These are phyloP conservation scores for Venturia carpophila DNA, from an alignment of 2,329 filamentous ascomycete species.

Conservation along the genomic window DNA sequence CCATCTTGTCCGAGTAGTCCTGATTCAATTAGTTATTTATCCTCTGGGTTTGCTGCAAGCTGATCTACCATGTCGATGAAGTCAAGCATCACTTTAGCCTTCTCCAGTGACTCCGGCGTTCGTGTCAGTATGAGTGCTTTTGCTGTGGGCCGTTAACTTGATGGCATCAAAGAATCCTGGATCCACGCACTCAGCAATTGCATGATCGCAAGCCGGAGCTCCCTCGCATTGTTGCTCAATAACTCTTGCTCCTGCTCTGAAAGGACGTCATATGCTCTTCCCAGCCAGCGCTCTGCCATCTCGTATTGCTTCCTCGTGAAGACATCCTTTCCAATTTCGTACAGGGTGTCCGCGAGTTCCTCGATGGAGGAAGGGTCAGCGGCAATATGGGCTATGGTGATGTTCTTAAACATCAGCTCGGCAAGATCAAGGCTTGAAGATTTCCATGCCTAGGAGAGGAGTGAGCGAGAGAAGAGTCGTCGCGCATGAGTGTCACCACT, in stretches of 20 bases:
- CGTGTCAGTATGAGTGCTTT: constrained; percentile 46
- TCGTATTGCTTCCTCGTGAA: constrained; percentile 45
- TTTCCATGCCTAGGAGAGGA: constrained; percentile 56
- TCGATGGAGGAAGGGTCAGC: constrained; percentile 49
- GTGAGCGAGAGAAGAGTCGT: background rate
- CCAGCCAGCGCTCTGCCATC: constrained; percentile 63
- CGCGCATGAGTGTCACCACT: constrained; percentile 23
- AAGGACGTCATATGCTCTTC: constrained; percentile 56
- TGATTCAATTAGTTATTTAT: background rate
- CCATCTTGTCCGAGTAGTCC: constrained; percentile 44
- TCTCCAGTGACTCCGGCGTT: constrained; percentile 38
- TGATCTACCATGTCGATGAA: constrained; percentile 45
- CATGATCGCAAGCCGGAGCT: constrained; percentile 59
- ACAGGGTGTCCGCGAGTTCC: constrained; percentile 56
- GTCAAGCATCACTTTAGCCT: constrained; percentile 51
- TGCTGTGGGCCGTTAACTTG: constrained; percentile 33
- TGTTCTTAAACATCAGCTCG: constrained; percentile 65
- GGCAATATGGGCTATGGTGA: constrained; percentile 27
- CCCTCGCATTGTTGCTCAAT: constrained; percentile 51
- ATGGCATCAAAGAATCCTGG: background rate
- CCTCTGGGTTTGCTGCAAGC: background rate
- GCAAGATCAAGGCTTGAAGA: constrained; percentile 66
- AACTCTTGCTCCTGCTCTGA: constrained; percentile 47
- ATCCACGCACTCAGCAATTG: constrained; percentile 42
- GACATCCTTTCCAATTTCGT: constrained; percentile 61